These are phyloP conservation scores for Musa beccarii DNA, from an alignment of 176 grass and related monocot genomes.

Conservation along the genomic window DNA sequence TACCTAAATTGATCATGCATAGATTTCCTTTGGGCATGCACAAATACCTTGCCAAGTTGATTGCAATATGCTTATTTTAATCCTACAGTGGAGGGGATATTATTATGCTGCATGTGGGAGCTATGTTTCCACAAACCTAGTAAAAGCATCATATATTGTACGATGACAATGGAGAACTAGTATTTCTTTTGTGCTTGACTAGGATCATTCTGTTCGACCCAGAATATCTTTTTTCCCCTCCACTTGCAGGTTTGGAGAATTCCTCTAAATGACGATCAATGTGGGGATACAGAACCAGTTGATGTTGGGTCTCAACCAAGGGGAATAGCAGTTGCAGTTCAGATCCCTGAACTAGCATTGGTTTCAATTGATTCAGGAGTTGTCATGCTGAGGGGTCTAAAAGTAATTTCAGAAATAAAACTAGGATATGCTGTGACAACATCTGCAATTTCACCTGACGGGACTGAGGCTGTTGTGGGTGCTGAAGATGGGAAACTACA, in stretches of 20 bases:
- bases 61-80: neutral
- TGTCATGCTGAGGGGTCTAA: slow-evolving; percentile 54
- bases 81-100: neutral
- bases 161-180: neutral
- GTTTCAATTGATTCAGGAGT: slow-evolving; percentile 70
- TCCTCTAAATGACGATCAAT: slow-evolving; percentile 61
- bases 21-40: neutral
- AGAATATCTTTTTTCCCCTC: slow-evolving; percentile 11
- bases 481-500: slow-evolving; percentile 83
- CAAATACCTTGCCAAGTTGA: neutral
- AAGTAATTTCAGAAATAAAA: slow-evolving; percentile 56
- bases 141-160: neutral
- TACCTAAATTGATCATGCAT: neutral
- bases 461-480: slow-evolving; percentile 76
- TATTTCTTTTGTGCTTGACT: slow-evolving; percentile 10
- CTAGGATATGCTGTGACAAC: slow-evolving; percentile 62
- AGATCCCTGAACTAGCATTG: slow-evolving; percentile 60
- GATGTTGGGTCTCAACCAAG: slow-evolving; percentile 89
- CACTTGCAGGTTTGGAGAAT: slow-evolving; percentile 65
- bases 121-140: neutral
- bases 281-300: slow-evolving; percentile 68
- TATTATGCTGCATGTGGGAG: neutral
- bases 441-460: slow-evolving; percentile 68
- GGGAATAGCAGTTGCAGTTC: slow-evolving; percentile 55
- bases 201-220: slow-evolving; percentile 5